Evolutionary conservation across 1,139 yeast species (phyloP).

Genomic region (Petasospora fabianii): DNA sequence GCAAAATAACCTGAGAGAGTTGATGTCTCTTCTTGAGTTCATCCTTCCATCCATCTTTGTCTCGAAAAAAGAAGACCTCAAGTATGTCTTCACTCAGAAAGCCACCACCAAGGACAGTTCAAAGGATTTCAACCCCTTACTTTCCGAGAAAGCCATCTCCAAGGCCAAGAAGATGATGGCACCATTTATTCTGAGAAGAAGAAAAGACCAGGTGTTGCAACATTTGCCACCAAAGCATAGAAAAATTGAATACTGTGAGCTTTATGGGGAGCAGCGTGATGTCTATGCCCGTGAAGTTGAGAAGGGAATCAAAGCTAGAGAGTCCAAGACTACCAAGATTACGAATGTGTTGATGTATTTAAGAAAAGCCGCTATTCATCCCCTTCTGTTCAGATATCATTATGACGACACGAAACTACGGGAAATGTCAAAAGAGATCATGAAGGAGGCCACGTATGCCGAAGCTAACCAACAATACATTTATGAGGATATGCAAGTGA

Average conservation of each 20-base stretch:
- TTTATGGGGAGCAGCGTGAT: conserved; percentile 51
- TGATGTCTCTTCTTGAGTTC: conserved; percentile 84
- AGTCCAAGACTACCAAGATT: conserved; percentile 43
- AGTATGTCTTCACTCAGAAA: conserved; percentile 78
- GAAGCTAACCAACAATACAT: conserved; percentile 74
- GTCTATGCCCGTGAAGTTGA: conserved; percentile 61
- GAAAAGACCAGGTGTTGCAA: conserved; percentile 84
- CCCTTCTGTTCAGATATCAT: conserved; percentile 59
- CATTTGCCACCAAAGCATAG: conserved; percentile 80
- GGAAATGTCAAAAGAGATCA: conserved; percentile 72
- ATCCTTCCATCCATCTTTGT: conserved; percentile 82
- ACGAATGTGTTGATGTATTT: conserved; percentile 63
- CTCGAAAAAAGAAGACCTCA: conserved; percentile 78
- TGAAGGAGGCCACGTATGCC: conserved; percentile 74
- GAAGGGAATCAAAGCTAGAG: conserved; percentile 46
- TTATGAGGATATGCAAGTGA: conserved; percentile 91
- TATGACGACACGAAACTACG: conserved; percentile 53
- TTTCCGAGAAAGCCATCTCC: conserved; percentile 85
- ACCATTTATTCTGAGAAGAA: conserved; percentile 90
- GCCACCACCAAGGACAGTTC: conserved; percentile 58
- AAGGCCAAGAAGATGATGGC: conserved; percentile 98
- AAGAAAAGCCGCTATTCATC: conserved; percentile 75
- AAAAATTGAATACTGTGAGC: conserved; percentile 58
- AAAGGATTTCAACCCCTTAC: conserved; percentile 65
- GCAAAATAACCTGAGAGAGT: conserved; percentile 86